Evolutionary conservation across 108 stramenopile genomes (phyloP), one percentile per base, ranked within the genome.

Genomic region (Epithemia pelagica): DNA sequence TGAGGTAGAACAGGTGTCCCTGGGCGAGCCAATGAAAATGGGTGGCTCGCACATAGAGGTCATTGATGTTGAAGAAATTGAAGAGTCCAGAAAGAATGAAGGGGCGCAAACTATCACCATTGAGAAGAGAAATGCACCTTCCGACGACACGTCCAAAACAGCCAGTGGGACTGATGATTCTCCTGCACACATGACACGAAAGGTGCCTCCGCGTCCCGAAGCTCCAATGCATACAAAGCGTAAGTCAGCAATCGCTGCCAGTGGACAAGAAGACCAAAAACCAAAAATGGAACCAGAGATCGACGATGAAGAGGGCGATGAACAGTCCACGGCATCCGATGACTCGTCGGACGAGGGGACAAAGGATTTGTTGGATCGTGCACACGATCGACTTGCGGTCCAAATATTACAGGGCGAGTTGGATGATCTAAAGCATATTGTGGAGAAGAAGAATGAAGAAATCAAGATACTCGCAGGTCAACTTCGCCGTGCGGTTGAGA

Each of bases 391-490:
- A 0, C 26, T 81, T 18, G 60, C 70, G 30, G 62, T 73, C 30
- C 77, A 84, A 59, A 65, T 73, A 66, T 32, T 74, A 28, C 65
- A 64, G 25, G 79, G 78, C 21, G 79, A 78, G 32, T 32, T 75
- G 28, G 59, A 76, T 32, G 53, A 70, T 22, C 71, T 84, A 25
- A 69, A 65, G 26, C 46, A 58, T 1, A 52, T 65, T 23, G 65
- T 78, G 0, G 29, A 62, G 31, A 61, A 53, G 24, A 84, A 78
- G 80, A 74, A 80, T 52, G 37, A 61, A 10, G 66, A 80, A 56
- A 67, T 74, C 31, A 71, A 71, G 30, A 71, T 68, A 26, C 61
- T 84, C 68, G 69, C 79, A 0, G 74, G 68, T 55, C 80, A 84
- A 51, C 62, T 84, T 0, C 83, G 79, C 20, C 77, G 77, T 30